A percentile compares a stretch with the other conserved stretches of the same genome.
Conservation (phyloP, 2,329 filamentous ascomycete species). For the Monascus ruber region DNA sequence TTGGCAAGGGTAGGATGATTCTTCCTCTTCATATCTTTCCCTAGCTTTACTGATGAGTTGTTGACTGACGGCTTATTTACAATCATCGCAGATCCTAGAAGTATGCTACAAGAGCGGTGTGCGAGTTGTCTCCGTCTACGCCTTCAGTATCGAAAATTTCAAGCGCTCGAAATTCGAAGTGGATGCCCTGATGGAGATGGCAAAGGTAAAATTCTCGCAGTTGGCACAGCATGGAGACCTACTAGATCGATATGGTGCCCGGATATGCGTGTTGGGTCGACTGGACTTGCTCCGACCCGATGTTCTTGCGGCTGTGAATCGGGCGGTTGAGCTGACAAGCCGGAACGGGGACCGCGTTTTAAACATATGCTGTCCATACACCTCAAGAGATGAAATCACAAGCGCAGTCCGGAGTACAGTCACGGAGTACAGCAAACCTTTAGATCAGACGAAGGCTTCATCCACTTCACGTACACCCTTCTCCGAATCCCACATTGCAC, state of each 20-base stretch:
- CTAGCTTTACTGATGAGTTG: slow-evolving; percentile 1
- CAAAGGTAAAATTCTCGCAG: slow-evolving; percentile 87
- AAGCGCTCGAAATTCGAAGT: slow-evolving; percentile 95
- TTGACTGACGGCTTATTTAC: slow-evolving; percentile 1
- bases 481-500: slow-evolving; percentile 74
- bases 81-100: slow-evolving; percentile 60
- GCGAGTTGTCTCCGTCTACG: slow-evolving; percentile 93
- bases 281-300: slow-evolving; percentile 73
- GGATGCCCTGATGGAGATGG: slow-evolving; percentile 93
- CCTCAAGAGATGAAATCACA: slow-evolving; percentile 89
- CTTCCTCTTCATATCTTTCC: neutral
- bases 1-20: slow-evolving; percentile 59
- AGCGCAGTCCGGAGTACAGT: slow-evolving; percentile 80
- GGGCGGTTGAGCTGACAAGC: slow-evolving; percentile 74
- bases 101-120: slow-evolving; percentile 97
- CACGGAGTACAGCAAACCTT: slow-evolving; percentile 67
- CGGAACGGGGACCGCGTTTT: slow-evolving; percentile 69
- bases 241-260: slow-evolving; percentile 82
- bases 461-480: slow-evolving; percentile 52
- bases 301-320: slow-evolving; percentile 78
- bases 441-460: slow-evolving; percentile 34
- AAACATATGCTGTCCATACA: slow-evolving; percentile 98
- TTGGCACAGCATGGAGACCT: slow-evolving; percentile 87
- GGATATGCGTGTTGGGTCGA: slow-evolving; percentile 75
- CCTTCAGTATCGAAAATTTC: slow-evolving; percentile 98